phyloP scores from a whole-genome alignment of 2,329 filamentous ascomycete genomes.

The Colletotrichum tanaceti region DNA sequence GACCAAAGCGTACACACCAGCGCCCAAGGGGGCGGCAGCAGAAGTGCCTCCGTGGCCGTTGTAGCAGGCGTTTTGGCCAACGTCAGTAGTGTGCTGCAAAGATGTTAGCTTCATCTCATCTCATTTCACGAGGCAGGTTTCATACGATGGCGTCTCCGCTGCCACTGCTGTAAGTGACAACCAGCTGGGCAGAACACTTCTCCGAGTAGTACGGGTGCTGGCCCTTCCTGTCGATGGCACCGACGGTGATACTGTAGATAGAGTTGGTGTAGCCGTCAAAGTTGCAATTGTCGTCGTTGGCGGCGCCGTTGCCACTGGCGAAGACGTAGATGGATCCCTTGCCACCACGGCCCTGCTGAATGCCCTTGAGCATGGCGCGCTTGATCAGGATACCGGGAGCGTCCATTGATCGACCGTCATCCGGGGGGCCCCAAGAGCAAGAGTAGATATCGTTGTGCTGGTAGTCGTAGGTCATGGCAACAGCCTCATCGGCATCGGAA shows the following conservation, averaged over 20 bases:
- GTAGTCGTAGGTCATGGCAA: conserved; percentile 91
- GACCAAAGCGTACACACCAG: conserved; percentile 90
- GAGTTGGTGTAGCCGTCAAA: conserved; percentile 99
- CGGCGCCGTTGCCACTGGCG: conserved; percentile 93
- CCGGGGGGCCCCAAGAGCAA: conserved; percentile 97
- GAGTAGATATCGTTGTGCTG: conserved; percentile 97
- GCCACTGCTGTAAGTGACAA: conserved; percentile 97
- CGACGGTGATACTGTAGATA: conserved; percentile 98
- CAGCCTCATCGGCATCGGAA: conserved; percentile 90
- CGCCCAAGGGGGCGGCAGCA: conserved; percentile 91
- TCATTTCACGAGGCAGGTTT: conserved; percentile 34
- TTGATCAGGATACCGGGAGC: conserved; percentile 89
- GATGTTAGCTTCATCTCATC: conserved; percentile 40
- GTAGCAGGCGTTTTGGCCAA: conserved; percentile 84
- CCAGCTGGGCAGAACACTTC: conserved; percentile 92
- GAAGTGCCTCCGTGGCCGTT: conserved; percentile 92
- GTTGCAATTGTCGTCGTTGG: conserved; percentile 93
- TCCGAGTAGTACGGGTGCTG: conserved; percentile 97
- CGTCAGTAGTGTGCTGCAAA: conserved; percentile 86
- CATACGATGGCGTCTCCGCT: conserved; percentile 82
- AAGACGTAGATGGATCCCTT: conserved; percentile 96
- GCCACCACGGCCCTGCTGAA: conserved; percentile 86
- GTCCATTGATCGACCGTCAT: conserved; percentile 95
- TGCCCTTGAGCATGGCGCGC: conserved; percentile 89
- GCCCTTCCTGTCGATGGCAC: conserved; percentile 88